Evolutionary conservation across 306 rosid genomes (phyloP), one percentile per base, ranked within the genome.

Genomic region (Inga leiocalycina): DNA sequence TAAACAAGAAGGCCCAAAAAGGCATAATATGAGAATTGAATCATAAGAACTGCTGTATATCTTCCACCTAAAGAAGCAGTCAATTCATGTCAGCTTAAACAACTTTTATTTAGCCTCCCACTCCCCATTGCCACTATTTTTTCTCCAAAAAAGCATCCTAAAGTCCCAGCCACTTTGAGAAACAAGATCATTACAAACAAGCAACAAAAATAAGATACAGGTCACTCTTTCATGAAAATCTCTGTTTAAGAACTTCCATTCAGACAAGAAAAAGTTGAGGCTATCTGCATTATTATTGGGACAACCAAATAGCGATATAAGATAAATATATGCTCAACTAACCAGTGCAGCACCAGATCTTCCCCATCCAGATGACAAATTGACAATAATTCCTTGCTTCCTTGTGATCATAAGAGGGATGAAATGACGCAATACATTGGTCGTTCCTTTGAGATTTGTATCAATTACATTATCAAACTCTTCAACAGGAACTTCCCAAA

Each of bases 341-440:
- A 88, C 98, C 79, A 92, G 89, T 10, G 99, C 97, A 12, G 99
- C 99, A 41, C 94, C 97, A 4, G 98, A 92, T 77, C 99, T 89
- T 44, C 99, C 99, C 99, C 99, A 95, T 17, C 99, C 99, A 1
- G 99, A 95, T 10, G 99, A 95, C 88, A 92, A 88, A 82, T 95
- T 95, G 34, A 95, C 99, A 30, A 95, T 92, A 43, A 92, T 83
- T 5, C 94, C 95, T 46, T 87, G 82, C 84, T 86, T 84, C 74
- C 82, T 83, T 1, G 68, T 1, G 16, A 93, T 80, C 97, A 95
- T 91, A 1, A 88, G 74, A 45, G 99, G 99, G 78, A 95, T 88
- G 81, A 95, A 93, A 77, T 92, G 98, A 3, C 99, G 90, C 80
- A 95, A 41, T 77, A 95, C 81, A 59, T 95, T 95, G 3, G 97